phyloP scores from a whole-genome alignment of 805 yeast species.

The Metschnikowia arizonensis region DNA sequence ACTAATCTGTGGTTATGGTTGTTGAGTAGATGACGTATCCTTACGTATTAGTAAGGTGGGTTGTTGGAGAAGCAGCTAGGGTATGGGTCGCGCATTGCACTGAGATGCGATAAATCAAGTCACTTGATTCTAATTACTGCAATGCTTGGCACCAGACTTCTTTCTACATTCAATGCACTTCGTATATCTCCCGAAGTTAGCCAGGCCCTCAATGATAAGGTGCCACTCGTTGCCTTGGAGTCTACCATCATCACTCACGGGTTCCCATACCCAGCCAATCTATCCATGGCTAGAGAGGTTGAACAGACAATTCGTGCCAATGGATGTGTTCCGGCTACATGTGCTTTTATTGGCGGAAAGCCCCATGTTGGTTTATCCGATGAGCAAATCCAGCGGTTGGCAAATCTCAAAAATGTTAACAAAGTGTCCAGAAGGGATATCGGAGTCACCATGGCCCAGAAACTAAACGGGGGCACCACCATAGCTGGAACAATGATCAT shows the following conservation, averaged over 20 bases:
- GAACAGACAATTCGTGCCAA: conserved; percentile 54
- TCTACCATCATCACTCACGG: conserved; percentile 90
- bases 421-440: conserved; percentile 82
- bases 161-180: conserved; percentile 12
- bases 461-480: conserved; percentile 81
- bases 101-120: not conserved
- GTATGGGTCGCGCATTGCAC: not conserved
- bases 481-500: conserved; percentile 86
- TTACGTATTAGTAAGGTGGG: not conserved
- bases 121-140: no score
- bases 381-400: conserved; percentile 48
- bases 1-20: not conserved
- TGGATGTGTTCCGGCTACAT: conserved; percentile 82
- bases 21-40: not conserved
- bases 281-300: conserved; percentile 66
- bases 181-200: conserved; percentile 48
- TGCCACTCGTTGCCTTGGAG: conserved; percentile 79
- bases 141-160: not conserved
- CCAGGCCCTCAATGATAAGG: conserved; percentile 52
- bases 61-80: conserved; percentile 1
- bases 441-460: conserved; percentile 60
- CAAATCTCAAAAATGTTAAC: conserved; percentile 36
- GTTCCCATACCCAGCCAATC: conserved; percentile 72
- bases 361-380: conserved; percentile 64
- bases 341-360: conserved; percentile 68